A percentile compares a stretch with the other conserved stretches of the same genome.
phyloP scores from a whole-genome alignment of 1,139 yeast genomes.

The Geotrichum bryndzae region DNA sequence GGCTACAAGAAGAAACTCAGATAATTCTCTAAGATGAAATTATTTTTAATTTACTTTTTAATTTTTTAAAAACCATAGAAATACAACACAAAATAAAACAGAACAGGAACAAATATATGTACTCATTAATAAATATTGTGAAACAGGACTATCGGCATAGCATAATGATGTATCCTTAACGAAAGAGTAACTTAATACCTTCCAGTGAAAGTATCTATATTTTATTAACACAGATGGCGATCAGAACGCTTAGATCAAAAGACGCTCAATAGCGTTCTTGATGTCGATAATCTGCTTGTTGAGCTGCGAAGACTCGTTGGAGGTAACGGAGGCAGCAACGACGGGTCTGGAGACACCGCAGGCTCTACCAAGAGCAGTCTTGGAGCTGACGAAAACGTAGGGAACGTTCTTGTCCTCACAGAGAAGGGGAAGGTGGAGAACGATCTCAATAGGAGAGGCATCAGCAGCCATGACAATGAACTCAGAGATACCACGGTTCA shows the following conservation, averaged over 20 bases:
- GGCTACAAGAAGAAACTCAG: too few species aligned
- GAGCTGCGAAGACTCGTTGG: constrained; percentile 97
- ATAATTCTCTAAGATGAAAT: neutral
- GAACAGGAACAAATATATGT: neutral
- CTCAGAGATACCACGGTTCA: constrained; percentile 99
- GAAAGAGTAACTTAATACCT: neutral
- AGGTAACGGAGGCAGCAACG: constrained; percentile 95
- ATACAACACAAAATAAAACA: neutral
- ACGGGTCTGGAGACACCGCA: constrained; percentile 99
- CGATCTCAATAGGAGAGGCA: constrained; percentile 97
- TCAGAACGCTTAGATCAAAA: constrained; percentile 61
- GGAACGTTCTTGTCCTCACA: constrained; percentile 99
- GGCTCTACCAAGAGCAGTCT: constrained; percentile 98
- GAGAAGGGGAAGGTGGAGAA: constrained; percentile 92
- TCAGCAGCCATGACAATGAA: constrained; percentile 99
- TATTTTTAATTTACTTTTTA: neutral
- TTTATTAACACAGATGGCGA: neutral
- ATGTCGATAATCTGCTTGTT: constrained; percentile 94
- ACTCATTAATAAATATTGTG: neutral
- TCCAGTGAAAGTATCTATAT: neutral
- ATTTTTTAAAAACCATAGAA: neutral
- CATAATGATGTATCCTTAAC: neutral
- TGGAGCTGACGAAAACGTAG: constrained; percentile 96
- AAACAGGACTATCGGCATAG: neutral
- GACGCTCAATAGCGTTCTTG: constrained; percentile 98